A percentile compares a stretch with the other conserved stretches of the same genome.
phyloP scores from a whole-genome alignment of 2,329 filamentous ascomycete species.

The Pestalotiopsis sp. region DNA sequence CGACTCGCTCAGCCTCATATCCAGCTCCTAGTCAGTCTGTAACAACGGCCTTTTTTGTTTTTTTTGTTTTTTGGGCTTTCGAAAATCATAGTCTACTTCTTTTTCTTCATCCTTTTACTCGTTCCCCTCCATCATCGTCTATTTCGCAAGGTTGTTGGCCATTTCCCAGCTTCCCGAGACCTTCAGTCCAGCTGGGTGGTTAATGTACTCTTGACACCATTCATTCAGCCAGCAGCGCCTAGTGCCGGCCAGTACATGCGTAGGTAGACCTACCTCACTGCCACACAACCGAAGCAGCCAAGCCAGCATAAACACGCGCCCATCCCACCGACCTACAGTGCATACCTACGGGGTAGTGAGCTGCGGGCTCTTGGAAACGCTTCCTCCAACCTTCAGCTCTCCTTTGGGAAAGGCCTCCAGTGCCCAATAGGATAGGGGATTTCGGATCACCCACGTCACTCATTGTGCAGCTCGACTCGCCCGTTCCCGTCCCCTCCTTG shows the following conservation, averaged over 20 bases:
- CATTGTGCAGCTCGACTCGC: neutral
- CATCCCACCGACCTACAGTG: neutral
- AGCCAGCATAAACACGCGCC: neutral
- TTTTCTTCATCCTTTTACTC: neutral
- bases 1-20: slow-evolving; percentile 3
- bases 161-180: neutral
- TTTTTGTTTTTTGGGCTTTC: neutral
- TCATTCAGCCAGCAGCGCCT: neutral
- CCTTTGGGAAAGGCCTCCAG: neutral
- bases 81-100: neutral
- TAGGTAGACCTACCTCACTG: neutral
- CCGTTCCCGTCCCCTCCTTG: neutral
- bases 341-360: neutral
- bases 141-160: neutral
- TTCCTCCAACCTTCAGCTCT: neutral
- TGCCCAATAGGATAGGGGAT: slow-evolving; percentile 10
- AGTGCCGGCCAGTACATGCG: neutral
- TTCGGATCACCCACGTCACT: slow-evolving; percentile 10
- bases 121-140: neutral
- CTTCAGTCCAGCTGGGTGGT: neutral
- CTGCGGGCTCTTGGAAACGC: neutral
- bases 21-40: neutral
- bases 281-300: neutral
- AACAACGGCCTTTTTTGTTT: neutral
- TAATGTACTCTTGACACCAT: neutral